Conservation (phyloP, 345 rosid species). For the Punica granatum region DNA sequence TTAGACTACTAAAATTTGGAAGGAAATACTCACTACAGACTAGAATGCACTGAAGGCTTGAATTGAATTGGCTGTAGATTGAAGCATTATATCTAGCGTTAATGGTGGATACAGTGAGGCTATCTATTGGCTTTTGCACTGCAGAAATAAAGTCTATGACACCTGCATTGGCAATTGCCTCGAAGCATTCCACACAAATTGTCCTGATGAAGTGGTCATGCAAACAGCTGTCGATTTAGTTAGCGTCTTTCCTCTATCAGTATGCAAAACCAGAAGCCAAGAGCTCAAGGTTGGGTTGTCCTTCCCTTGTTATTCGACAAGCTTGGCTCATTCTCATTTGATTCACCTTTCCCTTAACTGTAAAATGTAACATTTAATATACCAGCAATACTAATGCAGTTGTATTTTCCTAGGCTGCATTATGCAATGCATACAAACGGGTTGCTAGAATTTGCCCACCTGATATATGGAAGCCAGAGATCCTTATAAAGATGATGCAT, state of each 20-base stretch:
- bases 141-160: slow-evolving; percentile 65
- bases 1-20: background rate
- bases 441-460: slow-evolving; percentile 75
- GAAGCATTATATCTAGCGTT: background rate
- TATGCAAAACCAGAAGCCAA: slow-evolving; percentile 65
- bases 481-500: slow-evolving; percentile 47
- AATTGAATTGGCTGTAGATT: background rate
- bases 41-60: background rate
- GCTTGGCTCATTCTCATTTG: background rate
- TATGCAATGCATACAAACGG: slow-evolving; percentile 61
- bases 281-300: slow-evolving; percentile 66
- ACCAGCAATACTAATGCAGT: background rate
- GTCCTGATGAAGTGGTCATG: slow-evolving; percentile 64
- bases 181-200: slow-evolving; percentile 41
- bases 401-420: slow-evolving; percentile 49
- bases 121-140: slow-evolving; percentile 2
- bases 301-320: background rate
- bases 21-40: background rate
- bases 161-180: slow-evolving; percentile 77
- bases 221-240: slow-evolving; percentile 63
- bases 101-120: background rate
- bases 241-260: slow-evolving; percentile 41
- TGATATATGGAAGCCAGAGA: slow-evolving; percentile 72
- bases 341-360: background rate
- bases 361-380: background rate